Evolutionary conservation across 768 basidiomycete species (phyloP).

Genomic region (Termitomyces sp.): DNA sequence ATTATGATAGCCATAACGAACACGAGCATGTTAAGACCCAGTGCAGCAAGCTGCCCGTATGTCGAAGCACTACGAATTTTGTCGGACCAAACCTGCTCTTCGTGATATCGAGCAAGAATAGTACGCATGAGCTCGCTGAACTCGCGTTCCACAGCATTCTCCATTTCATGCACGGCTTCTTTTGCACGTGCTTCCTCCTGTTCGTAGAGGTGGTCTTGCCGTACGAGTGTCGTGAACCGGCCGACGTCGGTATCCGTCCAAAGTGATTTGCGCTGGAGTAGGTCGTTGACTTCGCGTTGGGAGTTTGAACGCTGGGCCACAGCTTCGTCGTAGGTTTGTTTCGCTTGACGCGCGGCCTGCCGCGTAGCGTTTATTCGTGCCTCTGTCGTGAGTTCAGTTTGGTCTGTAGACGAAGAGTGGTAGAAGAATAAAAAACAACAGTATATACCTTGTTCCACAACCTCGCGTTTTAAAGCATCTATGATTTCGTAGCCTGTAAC

Average conservation of each 20-base stretch:
- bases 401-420: neutral
- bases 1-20: constrained; percentile 86
- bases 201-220: constrained; percentile 84
- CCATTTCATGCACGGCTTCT: constrained; percentile 56
- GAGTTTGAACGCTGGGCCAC: constrained; percentile 78
- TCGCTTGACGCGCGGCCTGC: constrained; percentile 63
- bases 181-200: constrained; percentile 75
- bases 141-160: constrained; percentile 79
- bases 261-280: constrained; percentile 87
- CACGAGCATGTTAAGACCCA: constrained; percentile 84
- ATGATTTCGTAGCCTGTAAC: constrained; percentile 92
- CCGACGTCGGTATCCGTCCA: constrained; percentile 90
- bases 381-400: constrained; percentile 44
- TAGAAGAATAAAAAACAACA: constrained; percentile 1
- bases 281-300: constrained; percentile 94
- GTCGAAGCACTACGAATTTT: constrained; percentile 96
- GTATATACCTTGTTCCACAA: constrained; percentile 74
- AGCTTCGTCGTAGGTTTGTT: constrained; percentile 70
- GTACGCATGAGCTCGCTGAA: constrained; percentile 84
- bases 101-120: constrained; percentile 92
- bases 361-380: constrained; percentile 63
- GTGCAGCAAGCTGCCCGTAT: constrained; percentile 82
- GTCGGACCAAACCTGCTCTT: constrained; percentile 99
- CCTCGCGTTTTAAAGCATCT: constrained; percentile 71
- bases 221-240: constrained; percentile 85